Evolutionary conservation across 163 green algal species (phyloP), one percentile per base, ranked within the genome.

Genomic region (Coccomyxa subellipsoidea): DNA sequence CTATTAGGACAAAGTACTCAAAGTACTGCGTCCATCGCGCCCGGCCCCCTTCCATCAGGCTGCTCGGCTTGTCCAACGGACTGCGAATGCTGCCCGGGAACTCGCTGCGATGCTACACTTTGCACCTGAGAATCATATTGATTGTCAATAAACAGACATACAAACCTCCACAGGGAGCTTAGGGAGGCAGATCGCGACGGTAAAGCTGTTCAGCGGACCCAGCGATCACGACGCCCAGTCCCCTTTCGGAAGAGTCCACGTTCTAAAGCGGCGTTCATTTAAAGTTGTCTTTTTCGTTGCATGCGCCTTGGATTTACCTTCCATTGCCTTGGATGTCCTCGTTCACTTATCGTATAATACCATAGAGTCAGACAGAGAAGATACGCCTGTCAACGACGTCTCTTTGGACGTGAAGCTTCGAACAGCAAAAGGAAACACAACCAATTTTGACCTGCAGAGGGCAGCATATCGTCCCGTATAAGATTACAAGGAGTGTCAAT

Each of bases 1-100:
- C 86, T 81, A 95, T 95, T 18, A 81, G 81, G 6, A 92, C 77
- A 29, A 83, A 90, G 7, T 75, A 70, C 66, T 73, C 66, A 18
- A 73, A 12, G 1, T 4, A 3, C 2, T 34, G 27, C 66, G 8
- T n/a, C 66, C 66, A 73, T 73, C n/a, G 21, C 21, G 66, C 47
- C 47, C 47, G 66, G 21, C 66, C 66, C n/a, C 2, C 66, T 73
- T 73, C n/a, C 21, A 18, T 59, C 47, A 18, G 47, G 47, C 47
- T 59, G n/a, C 27, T 73, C n/a, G 66, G 66, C 66, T 73, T 73
- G 66, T 73, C 66, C 66, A 73, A 73, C 21, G 66, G 66, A 23
- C 66, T 73, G 66, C 66, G 27, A 18, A 73, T 73, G 66, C 66
- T 34, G 8, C 66, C 66, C 66, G 10, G 7, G 66, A 12, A 18